Percentiles rank a stretch among this genome's conserved stretches.
Evolutionary conservation across 192 early-diverging fungal genomes (phyloP).

Genomic region (Mortierella alpina): DNA sequence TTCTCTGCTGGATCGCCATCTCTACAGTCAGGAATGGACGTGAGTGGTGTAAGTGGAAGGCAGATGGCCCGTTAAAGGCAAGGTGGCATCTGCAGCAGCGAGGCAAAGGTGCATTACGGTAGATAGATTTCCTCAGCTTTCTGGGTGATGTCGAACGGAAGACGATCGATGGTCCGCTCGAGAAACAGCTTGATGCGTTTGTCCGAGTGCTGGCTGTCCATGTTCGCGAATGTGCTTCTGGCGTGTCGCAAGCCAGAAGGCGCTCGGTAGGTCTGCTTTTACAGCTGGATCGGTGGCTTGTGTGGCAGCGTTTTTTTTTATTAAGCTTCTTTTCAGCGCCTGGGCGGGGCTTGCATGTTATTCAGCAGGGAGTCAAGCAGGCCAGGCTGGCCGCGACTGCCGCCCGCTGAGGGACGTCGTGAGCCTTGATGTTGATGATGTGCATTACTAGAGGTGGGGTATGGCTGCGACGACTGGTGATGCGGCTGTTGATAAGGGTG

Average conservation of each 20-base stretch:
- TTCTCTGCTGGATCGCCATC: conserved; percentile 50
- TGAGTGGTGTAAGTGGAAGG: neutral
- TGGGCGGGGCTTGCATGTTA: conserved; percentile 26
- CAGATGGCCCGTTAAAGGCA: neutral
- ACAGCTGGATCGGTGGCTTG: neutral
- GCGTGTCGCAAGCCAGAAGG: too few species aligned
- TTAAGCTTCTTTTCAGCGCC: neutral
- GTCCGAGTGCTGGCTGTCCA: conserved; percentile 20
- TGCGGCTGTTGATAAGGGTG: conserved; percentile 9
- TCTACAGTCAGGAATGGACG: conserved; percentile 2
- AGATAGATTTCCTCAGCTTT: conserved; percentile 49
- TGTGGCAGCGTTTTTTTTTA: conserved; percentile 1
- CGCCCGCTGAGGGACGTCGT: conserved; percentile 1
- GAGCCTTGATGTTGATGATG: neutral
- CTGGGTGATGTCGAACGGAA: conserved; percentile 47
- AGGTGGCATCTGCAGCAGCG: neutral
- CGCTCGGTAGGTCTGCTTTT: too few species aligned
- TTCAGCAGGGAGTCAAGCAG: conserved; percentile 23
- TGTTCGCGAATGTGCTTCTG: neutral
- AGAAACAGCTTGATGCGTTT: conserved; percentile 52
- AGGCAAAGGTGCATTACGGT: conserved; percentile 9
- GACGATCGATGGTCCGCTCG: conserved; percentile 42
- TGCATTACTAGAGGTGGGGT: conserved; percentile 2
- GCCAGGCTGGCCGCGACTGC: conserved; percentile 10
- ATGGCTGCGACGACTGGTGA: neutral